These are phyloP conservation scores for Nitzschia sp. DNA, from an alignment of 108 stramenopile species.

Conservation along the genomic window DNA sequence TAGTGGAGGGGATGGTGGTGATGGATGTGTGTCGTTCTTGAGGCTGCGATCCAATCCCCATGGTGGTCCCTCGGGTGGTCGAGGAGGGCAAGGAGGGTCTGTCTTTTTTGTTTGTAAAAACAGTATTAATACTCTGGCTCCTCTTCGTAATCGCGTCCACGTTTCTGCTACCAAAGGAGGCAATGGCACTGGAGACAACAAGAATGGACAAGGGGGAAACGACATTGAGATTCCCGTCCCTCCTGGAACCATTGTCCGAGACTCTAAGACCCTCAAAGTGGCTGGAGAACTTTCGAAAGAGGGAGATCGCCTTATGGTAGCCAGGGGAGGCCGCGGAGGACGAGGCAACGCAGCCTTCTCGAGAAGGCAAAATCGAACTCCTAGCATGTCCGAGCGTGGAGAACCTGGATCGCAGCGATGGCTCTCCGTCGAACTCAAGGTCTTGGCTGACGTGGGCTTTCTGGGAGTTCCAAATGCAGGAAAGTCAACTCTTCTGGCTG, in stretches of 20 bases:
- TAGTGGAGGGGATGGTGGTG: constrained; percentile 89
- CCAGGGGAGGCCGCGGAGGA: constrained; percentile 91
- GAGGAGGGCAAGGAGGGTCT: constrained; percentile 85
- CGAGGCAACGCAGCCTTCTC: constrained; percentile 94
- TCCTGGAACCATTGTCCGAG: constrained; percentile 92
- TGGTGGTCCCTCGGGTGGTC: constrained; percentile 91
- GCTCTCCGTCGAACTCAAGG: constrained; percentile 85
- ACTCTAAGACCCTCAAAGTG: constrained; percentile 76
- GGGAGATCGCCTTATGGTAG: constrained; percentile 84
- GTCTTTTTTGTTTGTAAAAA: constrained; percentile 79
- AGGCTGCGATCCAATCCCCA: constrained; percentile 88
- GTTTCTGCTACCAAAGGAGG: constrained; percentile 68
- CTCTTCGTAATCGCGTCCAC: constrained; percentile 76
- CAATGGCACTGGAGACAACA: constrained; percentile 87
- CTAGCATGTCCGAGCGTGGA: constrained; percentile 86
- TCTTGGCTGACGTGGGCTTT: constrained; percentile 97
- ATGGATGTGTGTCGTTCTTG: constrained; percentile 93
- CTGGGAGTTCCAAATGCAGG: constrained; percentile 99
- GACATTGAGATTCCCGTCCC: constrained; percentile 81
- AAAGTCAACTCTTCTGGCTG: constrained; percentile 90
- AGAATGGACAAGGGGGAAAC: constrained; percentile 69
- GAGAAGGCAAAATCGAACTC: constrained; percentile 77
- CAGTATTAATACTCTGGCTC: constrained; percentile 85
- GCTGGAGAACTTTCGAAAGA: constrained; percentile 85
- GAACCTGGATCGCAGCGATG: constrained; percentile 89